Conservation (phyloP, 2,329 filamentous ascomycete genomes). For the Dactylellina drechsleri region DNA sequence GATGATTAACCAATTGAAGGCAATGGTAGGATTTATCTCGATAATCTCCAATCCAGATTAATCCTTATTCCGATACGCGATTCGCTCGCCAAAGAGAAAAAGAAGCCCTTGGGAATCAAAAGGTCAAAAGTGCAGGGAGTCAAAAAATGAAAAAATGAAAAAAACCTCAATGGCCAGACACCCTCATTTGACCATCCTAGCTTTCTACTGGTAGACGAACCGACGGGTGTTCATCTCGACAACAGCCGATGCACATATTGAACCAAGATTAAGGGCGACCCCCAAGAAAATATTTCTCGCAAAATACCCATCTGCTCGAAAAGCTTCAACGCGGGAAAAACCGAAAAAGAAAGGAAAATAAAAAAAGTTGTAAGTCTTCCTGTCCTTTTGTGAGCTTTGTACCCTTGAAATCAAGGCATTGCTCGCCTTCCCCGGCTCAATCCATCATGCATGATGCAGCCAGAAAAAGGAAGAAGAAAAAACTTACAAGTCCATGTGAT, state of each 20-base stretch:
- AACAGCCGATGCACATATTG: slow-evolving; percentile 22
- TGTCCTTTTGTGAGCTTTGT: background rate
- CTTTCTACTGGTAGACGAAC: slow-evolving; percentile 26
- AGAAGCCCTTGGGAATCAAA: background rate
- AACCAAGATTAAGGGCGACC: slow-evolving; percentile 24
- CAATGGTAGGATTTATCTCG: slow-evolving; percentile 5
- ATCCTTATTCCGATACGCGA: slow-evolving; percentile 55
- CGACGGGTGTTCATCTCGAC: slow-evolving; percentile 23
- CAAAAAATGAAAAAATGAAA: background rate
- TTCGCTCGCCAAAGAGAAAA: background rate
- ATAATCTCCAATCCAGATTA: slow-evolving; percentile 14
- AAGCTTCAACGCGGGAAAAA: no score
- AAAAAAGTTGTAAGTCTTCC: background rate
- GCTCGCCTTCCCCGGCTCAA: slow-evolving; percentile 42
- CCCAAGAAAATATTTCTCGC: background rate
- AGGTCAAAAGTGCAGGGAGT: background rate
- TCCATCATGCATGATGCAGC: slow-evolving; percentile 48
- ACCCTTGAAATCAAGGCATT: slow-evolving; percentile 43
- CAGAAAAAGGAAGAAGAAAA: slow-evolving; percentile 12
- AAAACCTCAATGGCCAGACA: slow-evolving; percentile 6
- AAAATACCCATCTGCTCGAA: no score
- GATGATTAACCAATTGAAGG: slow-evolving; percentile 9
- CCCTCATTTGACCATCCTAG: slow-evolving; percentile 3
- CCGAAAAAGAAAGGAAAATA: background rate
- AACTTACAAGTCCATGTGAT: slow-evolving; percentile 52